These are phyloP conservation scores for Pseudopediastrum boryanum DNA, from an alignment of 139 green algal species.

Conservation along the genomic window DNA sequence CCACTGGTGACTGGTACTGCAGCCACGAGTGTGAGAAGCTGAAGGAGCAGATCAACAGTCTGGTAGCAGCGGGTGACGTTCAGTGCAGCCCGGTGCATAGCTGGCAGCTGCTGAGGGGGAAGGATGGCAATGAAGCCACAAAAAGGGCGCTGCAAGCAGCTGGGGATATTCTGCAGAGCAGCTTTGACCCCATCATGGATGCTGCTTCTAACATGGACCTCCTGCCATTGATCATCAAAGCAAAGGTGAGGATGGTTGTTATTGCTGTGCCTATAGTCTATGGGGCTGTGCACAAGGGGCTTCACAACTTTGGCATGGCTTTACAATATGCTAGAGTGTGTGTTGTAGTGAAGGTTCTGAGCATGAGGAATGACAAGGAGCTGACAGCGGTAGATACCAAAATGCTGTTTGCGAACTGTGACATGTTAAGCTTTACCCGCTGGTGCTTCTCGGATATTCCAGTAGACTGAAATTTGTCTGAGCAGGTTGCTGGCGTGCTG, in stretches of 20 bases:
- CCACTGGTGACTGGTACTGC: conserved; percentile 88
- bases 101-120: conserved; percentile 32
- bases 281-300: no score
- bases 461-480: no score
- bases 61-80: conserved; percentile 51
- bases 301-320: no score
- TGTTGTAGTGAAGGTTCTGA: no score
- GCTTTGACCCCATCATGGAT: conserved; percentile 93
- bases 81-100: conserved; percentile 6
- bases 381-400: no score
- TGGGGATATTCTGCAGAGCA: conserved; percentile 50
- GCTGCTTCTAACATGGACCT: conserved; percentile 75
- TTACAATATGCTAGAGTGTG: no score
- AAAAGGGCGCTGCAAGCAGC: neutral
- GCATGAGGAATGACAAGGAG: no score
- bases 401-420: no score
- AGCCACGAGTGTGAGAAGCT: conserved; percentile 70
- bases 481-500: no score
- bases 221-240: conserved; percentile 85
- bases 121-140: neutral
- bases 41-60: conserved; percentile 41
- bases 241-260: conserved; percentile 40
- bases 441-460: no score
- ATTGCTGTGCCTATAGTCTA: no score
- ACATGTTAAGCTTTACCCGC: no score